Percentiles rank a stretch among this genome's conserved stretches.
These are phyloP conservation scores for Amylocarpus encephaloides DNA, from an alignment of 2,329 filamentous ascomycete genomes.

Conservation along the genomic window DNA sequence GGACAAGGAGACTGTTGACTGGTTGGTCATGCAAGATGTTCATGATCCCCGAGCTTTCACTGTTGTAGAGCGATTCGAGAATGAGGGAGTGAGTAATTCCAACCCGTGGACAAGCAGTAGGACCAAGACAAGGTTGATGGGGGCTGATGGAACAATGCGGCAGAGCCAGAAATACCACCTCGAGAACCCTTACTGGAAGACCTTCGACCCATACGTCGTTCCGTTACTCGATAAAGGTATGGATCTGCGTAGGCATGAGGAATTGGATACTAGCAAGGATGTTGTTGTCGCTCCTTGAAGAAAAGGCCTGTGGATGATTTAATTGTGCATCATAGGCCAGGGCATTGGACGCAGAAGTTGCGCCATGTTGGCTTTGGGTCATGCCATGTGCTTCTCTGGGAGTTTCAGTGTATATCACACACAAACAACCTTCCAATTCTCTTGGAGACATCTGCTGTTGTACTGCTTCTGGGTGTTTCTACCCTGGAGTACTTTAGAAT, in stretches of 20 bases:
- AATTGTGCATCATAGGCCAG: too few species aligned
- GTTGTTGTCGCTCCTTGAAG: slow-evolving; percentile 35
- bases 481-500: too few species aligned
- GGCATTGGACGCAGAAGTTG: too few species aligned
- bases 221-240: slow-evolving; percentile 62
- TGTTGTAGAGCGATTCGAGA: slow-evolving; percentile 67
- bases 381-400: too few species aligned
- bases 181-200: slow-evolving; percentile 44
- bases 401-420: too few species aligned
- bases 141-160: neutral
- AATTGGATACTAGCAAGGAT: slow-evolving; percentile 52
- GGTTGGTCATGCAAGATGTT: slow-evolving; percentile 74
- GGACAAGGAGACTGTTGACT: slow-evolving; percentile 62
- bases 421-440: too few species aligned
- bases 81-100: slow-evolving; percentile 44
- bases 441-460: too few species aligned
- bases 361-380: too few species aligned
- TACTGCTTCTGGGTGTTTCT: too few species aligned
- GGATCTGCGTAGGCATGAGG: slow-evolving; percentile 63
- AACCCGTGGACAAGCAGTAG: neutral
- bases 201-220: slow-evolving; percentile 67
- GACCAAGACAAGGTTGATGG: neutral
- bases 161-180: slow-evolving; percentile 56
- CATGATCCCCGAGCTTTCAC: slow-evolving; percentile 64
- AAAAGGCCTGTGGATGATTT: neutral